These are phyloP conservation scores for Psilocybe subaeruginosa DNA, from an alignment of 768 basidiomycete species.

Conservation along the genomic window DNA sequence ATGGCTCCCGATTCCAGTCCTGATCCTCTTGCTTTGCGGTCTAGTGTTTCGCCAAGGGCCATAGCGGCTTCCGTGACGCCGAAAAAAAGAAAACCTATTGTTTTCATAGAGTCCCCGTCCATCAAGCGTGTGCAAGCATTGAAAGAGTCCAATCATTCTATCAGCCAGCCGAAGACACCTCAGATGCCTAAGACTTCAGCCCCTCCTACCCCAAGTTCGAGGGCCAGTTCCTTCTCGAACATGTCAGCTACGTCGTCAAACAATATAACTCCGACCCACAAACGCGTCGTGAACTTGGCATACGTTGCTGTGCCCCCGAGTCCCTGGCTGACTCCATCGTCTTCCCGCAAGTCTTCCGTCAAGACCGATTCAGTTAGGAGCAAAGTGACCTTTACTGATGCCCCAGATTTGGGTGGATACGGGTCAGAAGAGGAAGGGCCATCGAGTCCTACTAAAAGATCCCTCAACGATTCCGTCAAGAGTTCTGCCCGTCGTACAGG, in stretches of 20 bases:
- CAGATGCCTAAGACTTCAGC: slow-evolving; percentile 23
- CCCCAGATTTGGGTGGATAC: slow-evolving; percentile 58
- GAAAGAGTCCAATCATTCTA: slow-evolving; percentile 23
- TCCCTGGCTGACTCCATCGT: slow-evolving; percentile 48
- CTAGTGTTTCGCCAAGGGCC: slow-evolving; percentile 25
- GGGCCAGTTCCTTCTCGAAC: slow-evolving; percentile 22
- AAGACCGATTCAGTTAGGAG: slow-evolving; percentile 27
- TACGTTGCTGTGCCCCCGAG: slow-evolving; percentile 51
- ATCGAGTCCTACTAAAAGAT: slow-evolving; percentile 33
- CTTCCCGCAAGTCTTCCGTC: slow-evolving; percentile 32
- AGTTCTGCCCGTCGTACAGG: slow-evolving; percentile 65
- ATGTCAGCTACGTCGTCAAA: slow-evolving; percentile 17
- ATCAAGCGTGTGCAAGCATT: slow-evolving; percentile 56
- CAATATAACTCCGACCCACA: slow-evolving; percentile 32
- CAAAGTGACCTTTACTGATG: slow-evolving; percentile 29
- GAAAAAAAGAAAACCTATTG: slow-evolving; percentile 69
- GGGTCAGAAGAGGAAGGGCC: slow-evolving; percentile 53
- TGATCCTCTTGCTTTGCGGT: slow-evolving; percentile 54
- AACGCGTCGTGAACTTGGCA: slow-evolving; percentile 40
- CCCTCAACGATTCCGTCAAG: slow-evolving; percentile 38
- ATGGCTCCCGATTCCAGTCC: slow-evolving; percentile 45
- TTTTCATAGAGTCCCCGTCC: slow-evolving; percentile 62
- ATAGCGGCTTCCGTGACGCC: slow-evolving; percentile 50
- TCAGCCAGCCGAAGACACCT: slow-evolving; percentile 13
- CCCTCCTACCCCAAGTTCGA: slow-evolving; percentile 34